Evolutionary conservation across 1,284 basidiomycete species (phyloP), one percentile per base, ranked within the genome.

Genomic region (Porodaedalea pini): DNA sequence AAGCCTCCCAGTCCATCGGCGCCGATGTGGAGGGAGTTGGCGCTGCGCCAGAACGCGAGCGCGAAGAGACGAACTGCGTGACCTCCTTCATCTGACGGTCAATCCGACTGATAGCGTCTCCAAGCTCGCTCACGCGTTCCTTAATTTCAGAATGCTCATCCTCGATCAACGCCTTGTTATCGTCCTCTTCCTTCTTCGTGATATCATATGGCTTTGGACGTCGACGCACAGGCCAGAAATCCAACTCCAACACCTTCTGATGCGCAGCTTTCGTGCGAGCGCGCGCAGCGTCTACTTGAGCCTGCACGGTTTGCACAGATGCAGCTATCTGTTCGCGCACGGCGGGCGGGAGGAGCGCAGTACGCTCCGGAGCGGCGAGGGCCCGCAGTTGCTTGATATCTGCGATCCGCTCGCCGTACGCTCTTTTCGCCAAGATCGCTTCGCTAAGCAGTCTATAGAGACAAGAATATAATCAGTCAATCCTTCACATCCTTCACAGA

Each of bases 221-320:
- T 13, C 66, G 67, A 2, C 62, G 55, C n/a, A 70, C 61, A 1
- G 75, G 75, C 75, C 77, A 78, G 62, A 71, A 75, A 31, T 74
- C 68, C 4, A 66, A 59, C 7, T 73, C 72, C 17, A 69, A 63
- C 27, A 79, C 66, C 8, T 62, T 62, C 8, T 55, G 59, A 15
- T 74, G 52, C 2, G 63, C 39, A 1, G 56, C 54, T n/a, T 69
- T 68, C 11, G 73, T 61, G 11, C 65, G 64, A 4, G 62, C 61
- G 53, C 68, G 68, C 58, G 68, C 70, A 2, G 62, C 66, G 2
- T 67, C 67, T 29, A 58, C 58, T 27, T 59, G 62, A 2, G 62
- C 40, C 36, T 69, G 64, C 17, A 45, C 52, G 13, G 25, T 25
- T 31, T 50, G 34, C 10, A 52, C 48, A 23, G 40, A 41, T 8